Percentiles rank a stretch among this genome's conserved stretches.
Evolutionary conservation across 306 rosid genomes (phyloP).

Genomic region (Rosa multiflora): DNA sequence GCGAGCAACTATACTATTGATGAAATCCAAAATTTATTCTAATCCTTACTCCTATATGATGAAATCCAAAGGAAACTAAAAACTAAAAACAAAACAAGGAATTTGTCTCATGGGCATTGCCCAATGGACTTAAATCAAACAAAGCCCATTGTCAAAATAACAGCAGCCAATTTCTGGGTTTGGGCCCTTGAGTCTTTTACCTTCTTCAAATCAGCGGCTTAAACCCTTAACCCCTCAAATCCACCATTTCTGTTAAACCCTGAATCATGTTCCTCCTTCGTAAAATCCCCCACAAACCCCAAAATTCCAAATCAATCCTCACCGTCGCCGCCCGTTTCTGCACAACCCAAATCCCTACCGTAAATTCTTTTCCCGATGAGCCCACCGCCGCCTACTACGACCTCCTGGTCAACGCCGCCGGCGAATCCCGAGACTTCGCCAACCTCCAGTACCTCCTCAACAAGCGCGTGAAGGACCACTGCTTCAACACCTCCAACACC

Average conservation of each 20-base stretch:
- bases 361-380: conserved; percentile 27
- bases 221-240: neutral
- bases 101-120: neutral
- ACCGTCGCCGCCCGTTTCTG: conserved; percentile 23
- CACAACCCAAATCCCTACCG: conserved; percentile 9
- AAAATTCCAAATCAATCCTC: conserved; percentile 14
- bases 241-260: conserved; percentile 20
- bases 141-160: neutral
- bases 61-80: too few species aligned
- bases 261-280: conserved; percentile 29
- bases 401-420: conserved; percentile 34
- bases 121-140: neutral
- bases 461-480: conserved; percentile 49
- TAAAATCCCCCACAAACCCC: conserved; percentile 17
- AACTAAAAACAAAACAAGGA: too few species aligned
- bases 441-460: conserved; percentile 43
- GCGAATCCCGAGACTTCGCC: conserved; percentile 34
- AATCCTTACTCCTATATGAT: too few species aligned
- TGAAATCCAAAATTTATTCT: too few species aligned
- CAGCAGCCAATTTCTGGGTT: neutral
- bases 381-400: conserved; percentile 41
- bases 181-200: neutral
- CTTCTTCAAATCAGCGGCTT: neutral
- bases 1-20: too few species aligned
- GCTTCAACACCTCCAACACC: conserved; percentile 45